Percentiles rank a stretch among this genome's conserved stretches.
phyloP scores from a whole-genome alignment of 1,139 yeast species.

The Geotrichum bryndzae region DNA sequence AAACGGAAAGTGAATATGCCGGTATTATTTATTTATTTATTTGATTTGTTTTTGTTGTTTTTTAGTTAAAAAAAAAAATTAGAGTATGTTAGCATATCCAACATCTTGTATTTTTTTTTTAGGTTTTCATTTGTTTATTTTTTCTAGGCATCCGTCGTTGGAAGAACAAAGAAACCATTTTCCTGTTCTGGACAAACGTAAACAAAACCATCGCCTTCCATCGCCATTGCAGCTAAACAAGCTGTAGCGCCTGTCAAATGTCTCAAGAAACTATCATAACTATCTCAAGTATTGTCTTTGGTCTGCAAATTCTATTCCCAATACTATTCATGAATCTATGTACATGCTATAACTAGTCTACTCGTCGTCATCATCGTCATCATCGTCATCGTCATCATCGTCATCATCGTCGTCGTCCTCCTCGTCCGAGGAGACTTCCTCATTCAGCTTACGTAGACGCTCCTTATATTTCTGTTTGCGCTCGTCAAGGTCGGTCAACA shows the following conservation, averaged over 20 bases:
- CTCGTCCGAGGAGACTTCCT: slow-evolving; percentile 40
- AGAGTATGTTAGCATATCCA: background rate
- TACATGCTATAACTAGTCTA: background rate
- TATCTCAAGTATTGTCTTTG: background rate
- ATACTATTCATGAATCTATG: background rate
- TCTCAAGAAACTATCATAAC: background rate
- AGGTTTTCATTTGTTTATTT: background rate
- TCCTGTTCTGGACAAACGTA: background rate
- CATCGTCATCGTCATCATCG: slow-evolving; percentile 40
- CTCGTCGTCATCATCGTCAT: slow-evolving; percentile 12
- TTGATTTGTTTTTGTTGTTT: background rate
- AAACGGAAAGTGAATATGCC: background rate
- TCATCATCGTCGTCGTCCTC: slow-evolving; percentile 51
- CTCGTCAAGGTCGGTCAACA: slow-evolving; percentile 71
- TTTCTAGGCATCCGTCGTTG: background rate
- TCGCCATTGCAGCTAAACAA: background rate
- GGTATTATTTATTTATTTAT: background rate
- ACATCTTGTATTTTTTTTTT: background rate
- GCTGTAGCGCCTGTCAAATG: background rate
- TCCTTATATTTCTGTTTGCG: slow-evolving; percentile 54
- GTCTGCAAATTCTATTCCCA: background rate
- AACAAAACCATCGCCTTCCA: background rate
- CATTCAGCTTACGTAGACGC: slow-evolving; percentile 46
- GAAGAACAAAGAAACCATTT: background rate
- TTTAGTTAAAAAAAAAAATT: background rate